Evolutionary conservation across 345 rosid genomes (phyloP).

Genomic region (Eucalyptus marginata): DNA sequence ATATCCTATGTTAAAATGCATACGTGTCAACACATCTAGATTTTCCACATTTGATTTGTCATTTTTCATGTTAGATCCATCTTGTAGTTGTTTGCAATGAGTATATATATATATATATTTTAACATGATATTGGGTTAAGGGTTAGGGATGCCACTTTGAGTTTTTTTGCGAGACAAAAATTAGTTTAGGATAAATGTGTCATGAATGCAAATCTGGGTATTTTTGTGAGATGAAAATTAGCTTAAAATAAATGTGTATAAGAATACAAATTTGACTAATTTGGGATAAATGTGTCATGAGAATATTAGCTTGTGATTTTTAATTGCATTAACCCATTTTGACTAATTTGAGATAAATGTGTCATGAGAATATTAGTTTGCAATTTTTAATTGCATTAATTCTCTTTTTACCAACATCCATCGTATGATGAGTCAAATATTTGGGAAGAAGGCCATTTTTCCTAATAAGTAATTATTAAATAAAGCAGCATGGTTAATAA

Average conservation of each 20-base stretch:
- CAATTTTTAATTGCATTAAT: not conserved
- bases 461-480: not conserved
- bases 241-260: too few species aligned
- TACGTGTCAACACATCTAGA: not conserved
- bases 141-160: too few species aligned
- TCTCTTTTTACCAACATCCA: not conserved
- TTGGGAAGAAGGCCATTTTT: not conserved
- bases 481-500: not conserved
- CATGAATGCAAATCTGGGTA: accelerated
- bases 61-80: too few species aligned
- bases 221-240: not conserved
- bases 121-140: not conserved
- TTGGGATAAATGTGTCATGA: not conserved
- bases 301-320: too few species aligned
- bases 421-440: not conserved
- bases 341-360: not conserved
- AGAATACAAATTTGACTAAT: not conserved
- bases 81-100: not conserved
- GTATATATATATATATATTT: not conserved
- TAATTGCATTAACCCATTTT: not conserved
- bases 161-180: too few species aligned
- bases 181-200: not conserved
- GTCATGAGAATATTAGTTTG: not conserved
- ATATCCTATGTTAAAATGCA: not conserved
- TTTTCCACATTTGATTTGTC: not conserved